Percentiles rank a stretch among this genome's conserved stretches.
Evolutionary conservation across 306 rosid species (phyloP).

Genomic region (Fragaria iinumae): DNA sequence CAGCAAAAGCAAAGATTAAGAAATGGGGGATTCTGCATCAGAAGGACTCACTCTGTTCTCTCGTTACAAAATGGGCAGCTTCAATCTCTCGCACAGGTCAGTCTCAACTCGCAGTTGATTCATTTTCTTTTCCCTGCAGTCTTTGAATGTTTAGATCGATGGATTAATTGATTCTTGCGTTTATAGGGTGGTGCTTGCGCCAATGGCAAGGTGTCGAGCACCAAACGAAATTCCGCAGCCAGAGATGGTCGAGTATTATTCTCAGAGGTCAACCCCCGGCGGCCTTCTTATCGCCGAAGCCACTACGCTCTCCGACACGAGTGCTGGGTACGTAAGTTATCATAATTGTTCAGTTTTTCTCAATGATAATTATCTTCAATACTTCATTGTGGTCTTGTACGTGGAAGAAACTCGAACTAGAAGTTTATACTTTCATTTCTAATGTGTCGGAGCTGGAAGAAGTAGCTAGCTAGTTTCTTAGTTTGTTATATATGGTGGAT

Average conservation of each 20-base stretch:
- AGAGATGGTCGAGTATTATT: constrained; percentile 39
- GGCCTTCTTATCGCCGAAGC: constrained; percentile 54
- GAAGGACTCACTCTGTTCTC: constrained; percentile 44
- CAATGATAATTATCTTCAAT: too few relatives aligned
- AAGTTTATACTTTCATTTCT: too few relatives aligned
- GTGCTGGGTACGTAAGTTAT: constrained; percentile 29
- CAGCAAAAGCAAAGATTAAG: background rate
- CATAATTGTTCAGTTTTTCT: too few relatives aligned
- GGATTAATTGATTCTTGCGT: constrained; percentile 18
- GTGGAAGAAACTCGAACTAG: too few relatives aligned
- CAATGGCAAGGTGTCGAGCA: constrained; percentile 59
- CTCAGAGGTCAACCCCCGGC: constrained; percentile 46
- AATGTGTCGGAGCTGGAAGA: too few relatives aligned
- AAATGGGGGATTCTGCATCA: constrained; percentile 42
- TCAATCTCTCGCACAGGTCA: constrained; percentile 74
- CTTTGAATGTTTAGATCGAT: too few relatives aligned
- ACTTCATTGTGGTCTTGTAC: background rate
- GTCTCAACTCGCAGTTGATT: background rate
- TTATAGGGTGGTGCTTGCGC: constrained; percentile 63
- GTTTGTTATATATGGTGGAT: background rate
- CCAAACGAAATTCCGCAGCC: constrained; percentile 38
- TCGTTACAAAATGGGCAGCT: constrained; percentile 62
- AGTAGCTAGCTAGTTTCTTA: background rate
- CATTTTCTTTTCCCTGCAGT: too few relatives aligned
- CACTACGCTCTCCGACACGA: constrained; percentile 36